A percentile compares a stretch with the other conserved stretches of the same genome.
phyloP scores from a whole-genome alignment of 129 eudicot genomes.

The Artemisia tridentata region DNA sequence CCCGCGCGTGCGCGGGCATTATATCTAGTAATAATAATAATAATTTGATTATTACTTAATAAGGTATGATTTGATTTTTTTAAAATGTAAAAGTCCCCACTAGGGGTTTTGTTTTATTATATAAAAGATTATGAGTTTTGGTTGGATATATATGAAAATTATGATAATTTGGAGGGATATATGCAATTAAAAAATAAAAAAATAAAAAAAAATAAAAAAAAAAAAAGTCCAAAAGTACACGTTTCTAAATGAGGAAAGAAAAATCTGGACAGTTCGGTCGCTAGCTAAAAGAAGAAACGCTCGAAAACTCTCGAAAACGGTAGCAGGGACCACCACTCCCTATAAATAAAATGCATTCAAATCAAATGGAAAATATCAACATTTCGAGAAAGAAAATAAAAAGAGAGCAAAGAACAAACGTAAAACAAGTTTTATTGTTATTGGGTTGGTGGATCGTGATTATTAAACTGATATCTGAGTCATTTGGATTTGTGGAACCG shows the following conservation, averaged over 20 bases:
- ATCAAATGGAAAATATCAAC: background rate
- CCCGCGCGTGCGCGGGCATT: too few relatives aligned
- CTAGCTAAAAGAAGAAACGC: constrained; percentile 15
- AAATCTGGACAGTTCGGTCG: constrained; percentile 15
- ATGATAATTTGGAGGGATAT: too few relatives aligned
- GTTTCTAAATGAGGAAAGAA: background rate
- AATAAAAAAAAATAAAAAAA: too few relatives aligned
- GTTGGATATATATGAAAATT: too few relatives aligned
- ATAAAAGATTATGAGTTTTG: too few relatives aligned
- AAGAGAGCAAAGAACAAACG: constrained; percentile 10
- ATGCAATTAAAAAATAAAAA: too few relatives aligned
- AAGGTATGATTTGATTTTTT: too few relatives aligned
- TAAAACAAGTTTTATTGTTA: constrained; percentile 6
- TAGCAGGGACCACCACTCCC: constrained; percentile 2
- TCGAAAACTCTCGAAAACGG: constrained; percentile 53
- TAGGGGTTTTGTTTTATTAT: too few relatives aligned
- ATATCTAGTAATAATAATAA: too few relatives aligned
- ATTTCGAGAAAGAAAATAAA: background rate
- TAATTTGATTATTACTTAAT: too few relatives aligned
- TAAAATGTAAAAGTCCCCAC: too few relatives aligned
- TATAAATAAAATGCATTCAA: background rate
- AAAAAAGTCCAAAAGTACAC: too few relatives aligned
- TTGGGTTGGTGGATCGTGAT: constrained; percentile 57
- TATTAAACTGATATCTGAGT: constrained; percentile 39
- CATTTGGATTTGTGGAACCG: constrained; percentile 60